Evolutionary conservation across 1,284 basidiomycete genomes (phyloP).

Genomic region (Rhizopogon parksii): DNA sequence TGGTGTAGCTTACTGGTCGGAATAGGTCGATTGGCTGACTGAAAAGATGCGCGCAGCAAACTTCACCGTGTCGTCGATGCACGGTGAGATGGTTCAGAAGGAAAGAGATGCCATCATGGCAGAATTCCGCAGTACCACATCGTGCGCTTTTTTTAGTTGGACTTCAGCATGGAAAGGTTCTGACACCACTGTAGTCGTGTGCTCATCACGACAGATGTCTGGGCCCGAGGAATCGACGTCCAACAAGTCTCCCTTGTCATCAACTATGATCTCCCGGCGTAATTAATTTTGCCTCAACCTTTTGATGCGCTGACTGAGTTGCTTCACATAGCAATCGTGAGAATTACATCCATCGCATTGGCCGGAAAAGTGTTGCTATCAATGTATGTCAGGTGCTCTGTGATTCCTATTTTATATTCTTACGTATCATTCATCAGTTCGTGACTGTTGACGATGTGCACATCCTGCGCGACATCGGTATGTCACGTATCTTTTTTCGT

Average conservation of each 20-base stretch:
- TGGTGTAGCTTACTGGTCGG: slow-evolving; percentile 12
- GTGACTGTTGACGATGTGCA: slow-evolving; percentile 88
- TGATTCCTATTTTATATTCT: slow-evolving; percentile 6
- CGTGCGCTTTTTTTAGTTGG: slow-evolving; percentile 43
- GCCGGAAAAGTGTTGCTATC: slow-evolving; percentile 89
- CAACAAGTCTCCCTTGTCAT: slow-evolving; percentile 98
- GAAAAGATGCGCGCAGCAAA: slow-evolving; percentile 98
- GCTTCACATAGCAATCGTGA: slow-evolving; percentile 72
- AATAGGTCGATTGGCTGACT: slow-evolving; percentile 94
- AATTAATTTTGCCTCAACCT: slow-evolving; percentile 27
- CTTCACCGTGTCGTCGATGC: slow-evolving; percentile 96
- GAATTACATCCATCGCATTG: slow-evolving; percentile 98
- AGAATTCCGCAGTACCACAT: slow-evolving; percentile 93
- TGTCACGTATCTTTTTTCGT: slow-evolving; percentile 21
- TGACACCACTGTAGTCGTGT: slow-evolving; percentile 58
- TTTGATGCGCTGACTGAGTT: slow-evolving; percentile 14
- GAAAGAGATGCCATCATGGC: slow-evolving; percentile 99
- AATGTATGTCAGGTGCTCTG: slow-evolving; percentile 48
- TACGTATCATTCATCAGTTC: slow-evolving; percentile 47
- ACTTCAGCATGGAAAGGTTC: slow-evolving; percentile 7
- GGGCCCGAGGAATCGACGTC: slow-evolving; percentile 98
- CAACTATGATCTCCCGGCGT: slow-evolving; percentile 95
- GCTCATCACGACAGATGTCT: slow-evolving; percentile 95
- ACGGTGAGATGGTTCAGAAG: slow-evolving; percentile 98
- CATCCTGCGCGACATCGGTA: slow-evolving; percentile 86